Evolutionary conservation across 106 monocot genomes (phyloP), one percentile per base, ranked within the genome.

Genomic region (Iris macrosiphon): DNA sequence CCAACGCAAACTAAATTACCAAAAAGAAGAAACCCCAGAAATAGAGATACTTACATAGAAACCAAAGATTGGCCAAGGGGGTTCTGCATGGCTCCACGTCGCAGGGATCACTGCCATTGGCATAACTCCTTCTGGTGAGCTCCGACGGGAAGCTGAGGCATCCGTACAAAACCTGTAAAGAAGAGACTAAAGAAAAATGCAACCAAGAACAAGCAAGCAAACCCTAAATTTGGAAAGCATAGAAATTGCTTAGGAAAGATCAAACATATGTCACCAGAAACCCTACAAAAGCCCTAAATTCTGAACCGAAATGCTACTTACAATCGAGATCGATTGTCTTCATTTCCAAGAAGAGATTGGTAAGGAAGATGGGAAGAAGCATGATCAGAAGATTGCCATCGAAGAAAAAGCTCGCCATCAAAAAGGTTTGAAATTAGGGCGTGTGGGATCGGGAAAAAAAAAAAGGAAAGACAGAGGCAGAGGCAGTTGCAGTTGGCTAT

Each of bases 11-110:
- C 24, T 16, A 49, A n/a, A n/a, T n/a, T n/a, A n/a, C n/a, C 31
- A 18, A 62, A 49, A 39, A 8, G 28, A 48, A 10, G 0, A 26
- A 49, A 25, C 48, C 48, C n/a, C 3, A 37, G 15, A 44, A 46
- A n/a, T n/a, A n/a, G n/a, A n/a, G n/a, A n/a, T 23, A 7, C 57
- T 49, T 76, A 85, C 84, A 85, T 62, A 31, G 79, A 60, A 40
- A 55, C 25, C 25, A 85, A 57, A 24, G 85, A 79, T n/a, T 44
- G 15, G 11, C 52, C 63, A 23, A 44, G 59, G 80, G 61, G 13
- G 80, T 80, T n/a, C 7, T 21, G 80, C 85, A 85, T 31, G 25
- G 51, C 10, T 58, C 47, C 37, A 18, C 51, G 8, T 75, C 75
- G 24, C 84, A 84, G n/a, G 15, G 84, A 14, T 84, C 84, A 18